These are phyloP conservation scores for Sporothrix phasma DNA, from an alignment of 2,329 filamentous ascomycete species.

Conservation along the genomic window DNA sequence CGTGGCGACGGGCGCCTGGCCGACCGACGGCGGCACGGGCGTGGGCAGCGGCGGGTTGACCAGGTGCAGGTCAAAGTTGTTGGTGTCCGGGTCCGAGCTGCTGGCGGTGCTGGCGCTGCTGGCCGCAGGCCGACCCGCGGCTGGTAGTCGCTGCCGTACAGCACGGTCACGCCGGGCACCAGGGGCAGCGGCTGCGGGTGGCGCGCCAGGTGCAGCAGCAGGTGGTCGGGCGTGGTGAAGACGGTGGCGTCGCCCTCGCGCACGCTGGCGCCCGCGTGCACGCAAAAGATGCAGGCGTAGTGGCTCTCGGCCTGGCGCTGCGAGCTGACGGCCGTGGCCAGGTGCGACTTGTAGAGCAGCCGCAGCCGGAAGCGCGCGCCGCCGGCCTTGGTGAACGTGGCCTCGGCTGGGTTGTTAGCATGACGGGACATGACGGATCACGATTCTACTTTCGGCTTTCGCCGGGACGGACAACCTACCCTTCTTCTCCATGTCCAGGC, in stretches of 20 bases:
- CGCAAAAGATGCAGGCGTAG: slow-evolving; percentile 34
- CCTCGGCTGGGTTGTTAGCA: slow-evolving; percentile 24
- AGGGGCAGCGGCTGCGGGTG: slow-evolving; percentile 33
- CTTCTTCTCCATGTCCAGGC: slow-evolving; percentile 24
- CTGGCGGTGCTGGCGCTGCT: slow-evolving; percentile 13
- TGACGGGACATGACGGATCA: not conserved
- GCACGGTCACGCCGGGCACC: slow-evolving; percentile 29
- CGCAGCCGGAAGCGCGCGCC: slow-evolving; percentile 30
- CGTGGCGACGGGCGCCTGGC: slow-evolving; percentile 27
- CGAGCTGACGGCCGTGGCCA: slow-evolving; percentile 23
- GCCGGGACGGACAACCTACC: slow-evolving; percentile 19
- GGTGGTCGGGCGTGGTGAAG: slow-evolving; percentile 29
- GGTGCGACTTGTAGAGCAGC: slow-evolving; percentile 35
- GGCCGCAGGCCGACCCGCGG: slow-evolving; percentile 14
- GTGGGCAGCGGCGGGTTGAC: slow-evolving; percentile 25
- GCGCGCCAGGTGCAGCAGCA: slow-evolving; percentile 31
- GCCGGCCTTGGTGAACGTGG: slow-evolving; percentile 27
- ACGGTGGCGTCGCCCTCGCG: slow-evolving; percentile 35
- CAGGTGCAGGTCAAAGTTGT: slow-evolving; percentile 32
- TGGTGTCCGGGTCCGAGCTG: slow-evolving; percentile 12
- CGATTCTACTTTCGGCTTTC: no score
- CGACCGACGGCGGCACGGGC: slow-evolving; percentile 24
- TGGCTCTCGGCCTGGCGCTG: slow-evolving; percentile 25
- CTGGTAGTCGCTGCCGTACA: slow-evolving; percentile 26
- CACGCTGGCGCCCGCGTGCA: slow-evolving; percentile 25